phyloP scores from a whole-genome alignment of 495 filamentous ascomycete genomes.

The Tetracladium marchalianum region DNA sequence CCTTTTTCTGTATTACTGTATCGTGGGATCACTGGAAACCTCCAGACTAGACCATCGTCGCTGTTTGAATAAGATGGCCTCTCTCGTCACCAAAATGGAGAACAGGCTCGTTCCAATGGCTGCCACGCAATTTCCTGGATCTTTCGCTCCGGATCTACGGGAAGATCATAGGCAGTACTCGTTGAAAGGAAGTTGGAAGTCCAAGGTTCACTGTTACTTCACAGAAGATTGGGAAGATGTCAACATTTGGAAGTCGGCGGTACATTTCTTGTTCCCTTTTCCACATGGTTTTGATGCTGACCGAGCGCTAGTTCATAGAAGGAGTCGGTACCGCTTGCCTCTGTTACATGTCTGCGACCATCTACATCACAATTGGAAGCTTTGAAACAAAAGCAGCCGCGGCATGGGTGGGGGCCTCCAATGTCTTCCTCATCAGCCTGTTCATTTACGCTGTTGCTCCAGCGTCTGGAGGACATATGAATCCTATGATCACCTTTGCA shows the following conservation, averaged over 20 bases:
- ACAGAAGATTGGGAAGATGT: conserved; percentile 17
- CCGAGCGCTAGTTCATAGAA: conserved; percentile 21
- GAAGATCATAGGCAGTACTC: neutral
- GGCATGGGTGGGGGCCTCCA: conserved; percentile 33
- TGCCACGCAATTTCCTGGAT: conserved; percentile 4
- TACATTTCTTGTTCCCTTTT: neutral
- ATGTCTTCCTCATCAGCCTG: conserved; percentile 32
- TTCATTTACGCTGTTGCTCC: conserved; percentile 43
- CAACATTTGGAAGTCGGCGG: conserved; percentile 18
- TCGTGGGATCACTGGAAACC: too few relatives aligned
- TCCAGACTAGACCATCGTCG: too few relatives aligned
- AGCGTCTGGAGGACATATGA: conserved; percentile 41
- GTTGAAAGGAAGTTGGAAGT: neutral
- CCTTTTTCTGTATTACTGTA: neutral
- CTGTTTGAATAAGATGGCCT: too few relatives aligned
- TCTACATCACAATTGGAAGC: conserved; percentile 20
- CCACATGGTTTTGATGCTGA: neutral
- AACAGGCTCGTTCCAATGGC: conserved; percentile 1
- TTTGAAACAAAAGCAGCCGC: conserved; percentile 20
- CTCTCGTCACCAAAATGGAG: neutral
- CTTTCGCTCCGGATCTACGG: conserved; percentile 4
- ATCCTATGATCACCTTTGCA: conserved; percentile 40
- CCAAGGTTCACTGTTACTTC: conserved; percentile 5
- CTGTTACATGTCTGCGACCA: conserved; percentile 21
- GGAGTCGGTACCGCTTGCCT: conserved; percentile 16